Evolutionary conservation across 2,329 filamentous ascomycete species (phyloP).

Genomic region (Hortaea sp.): DNA sequence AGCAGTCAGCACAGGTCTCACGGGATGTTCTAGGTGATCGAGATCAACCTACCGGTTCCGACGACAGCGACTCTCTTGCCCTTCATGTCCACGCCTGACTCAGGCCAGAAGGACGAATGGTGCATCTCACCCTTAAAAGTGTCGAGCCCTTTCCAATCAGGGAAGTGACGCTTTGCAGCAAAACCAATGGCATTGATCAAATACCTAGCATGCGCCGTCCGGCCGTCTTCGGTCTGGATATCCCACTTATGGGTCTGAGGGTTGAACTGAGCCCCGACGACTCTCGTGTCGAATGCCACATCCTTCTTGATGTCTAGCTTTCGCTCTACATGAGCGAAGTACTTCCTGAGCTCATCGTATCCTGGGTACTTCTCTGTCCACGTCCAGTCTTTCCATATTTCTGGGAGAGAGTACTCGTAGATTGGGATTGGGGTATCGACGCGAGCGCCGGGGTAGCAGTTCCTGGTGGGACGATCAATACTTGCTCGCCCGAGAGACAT

Average conservation of each 20-base stretch:
- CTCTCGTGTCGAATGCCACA: slow-evolving; percentile 45
- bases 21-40: too few species aligned
- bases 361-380: slow-evolving; percentile 3
- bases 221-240: slow-evolving; percentile 29
- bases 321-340: slow-evolving; percentile 53
- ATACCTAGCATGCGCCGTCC: slow-evolving; percentile 15
- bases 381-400: slow-evolving; percentile 37
- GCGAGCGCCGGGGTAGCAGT: slow-evolving; percentile 4
- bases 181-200: slow-evolving; percentile 30
- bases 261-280: slow-evolving; percentile 44
- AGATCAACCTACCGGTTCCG: slow-evolving; percentile 20
- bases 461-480: background rate
- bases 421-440: slow-evolving; percentile 2
- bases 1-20: too few species aligned
- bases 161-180: slow-evolving; percentile 24
- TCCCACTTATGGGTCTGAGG: slow-evolving; percentile 39
- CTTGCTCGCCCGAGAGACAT: background rate
- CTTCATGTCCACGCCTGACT: slow-evolving; percentile 21
- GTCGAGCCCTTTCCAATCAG: slow-evolving; percentile 26
- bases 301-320: slow-evolving; percentile 47
- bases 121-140: slow-evolving; percentile 29
- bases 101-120: slow-evolving; percentile 34
- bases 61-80: slow-evolving; percentile 31
- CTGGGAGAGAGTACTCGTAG: slow-evolving; percentile 2
- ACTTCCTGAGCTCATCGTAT: slow-evolving; percentile 20